A percentile compares a stretch with the other conserved stretches of the same genome.
Conservation (phyloP, 1,284 basidiomycete genomes). For the Papiliotrema flavescens region DNA sequence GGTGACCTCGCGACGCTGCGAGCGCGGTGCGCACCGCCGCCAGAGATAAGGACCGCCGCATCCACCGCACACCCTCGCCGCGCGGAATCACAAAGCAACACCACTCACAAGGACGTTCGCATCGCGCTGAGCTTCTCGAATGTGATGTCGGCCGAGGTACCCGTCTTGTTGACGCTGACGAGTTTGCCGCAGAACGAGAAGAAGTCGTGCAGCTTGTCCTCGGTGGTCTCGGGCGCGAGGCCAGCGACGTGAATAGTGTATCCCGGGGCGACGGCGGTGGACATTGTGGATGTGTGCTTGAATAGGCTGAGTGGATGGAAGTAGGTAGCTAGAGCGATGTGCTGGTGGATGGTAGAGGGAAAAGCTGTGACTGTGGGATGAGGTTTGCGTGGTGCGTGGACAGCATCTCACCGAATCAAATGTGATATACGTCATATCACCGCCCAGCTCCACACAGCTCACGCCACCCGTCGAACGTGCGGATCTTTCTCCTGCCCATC, state of each 20-base stretch:
- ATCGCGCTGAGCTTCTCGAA: constrained; percentile 51
- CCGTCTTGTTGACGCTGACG: constrained; percentile 43
- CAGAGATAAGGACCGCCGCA: no score
- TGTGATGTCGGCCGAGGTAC: constrained; percentile 46
- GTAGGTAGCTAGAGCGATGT: not conserved
- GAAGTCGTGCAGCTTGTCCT: constrained; percentile 50
- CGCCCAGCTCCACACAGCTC: not conserved
- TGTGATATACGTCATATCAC: not conserved
- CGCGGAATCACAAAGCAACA: not conserved
- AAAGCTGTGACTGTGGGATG: constrained; percentile 1
- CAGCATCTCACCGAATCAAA: not conserved
- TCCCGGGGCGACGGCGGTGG: constrained; percentile 15
- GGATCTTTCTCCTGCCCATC: no score
- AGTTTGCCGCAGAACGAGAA: constrained; percentile 50
- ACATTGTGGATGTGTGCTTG: constrained; percentile 2
- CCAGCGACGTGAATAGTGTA: constrained; percentile 48
- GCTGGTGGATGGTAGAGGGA: not conserved
- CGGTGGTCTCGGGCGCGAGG: constrained; percentile 47
- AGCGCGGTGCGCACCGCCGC: no score
- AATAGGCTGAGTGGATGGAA: not conserved
- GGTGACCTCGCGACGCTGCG: no score
- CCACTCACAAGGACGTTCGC: constrained; percentile 45
- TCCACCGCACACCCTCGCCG: no score
- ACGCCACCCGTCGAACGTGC: no score
- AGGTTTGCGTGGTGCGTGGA: not conserved